Conservation (phyloP, 1,284 basidiomycete species). For the Boletellus deceptivus region DNA sequence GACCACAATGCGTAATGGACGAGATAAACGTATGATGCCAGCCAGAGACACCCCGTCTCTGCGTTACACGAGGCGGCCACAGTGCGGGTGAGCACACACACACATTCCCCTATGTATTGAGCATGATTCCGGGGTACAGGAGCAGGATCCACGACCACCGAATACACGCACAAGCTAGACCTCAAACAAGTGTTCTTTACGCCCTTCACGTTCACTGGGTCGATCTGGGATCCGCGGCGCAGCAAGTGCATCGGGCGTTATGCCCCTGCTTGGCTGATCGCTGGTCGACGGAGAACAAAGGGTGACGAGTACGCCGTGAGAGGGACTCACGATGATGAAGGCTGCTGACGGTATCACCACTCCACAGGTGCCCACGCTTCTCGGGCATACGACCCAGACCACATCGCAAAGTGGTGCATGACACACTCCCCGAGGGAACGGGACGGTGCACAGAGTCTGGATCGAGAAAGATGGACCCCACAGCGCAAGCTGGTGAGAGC, state of each 20-base stretch:
- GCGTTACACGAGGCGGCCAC: too few relatives aligned
- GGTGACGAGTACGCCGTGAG: neutral
- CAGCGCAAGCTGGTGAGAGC: conserved; percentile 2
- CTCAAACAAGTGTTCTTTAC: neutral
- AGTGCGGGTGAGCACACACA: too few relatives aligned
- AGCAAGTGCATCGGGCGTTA: neutral
- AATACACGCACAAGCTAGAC: conserved; percentile 2
- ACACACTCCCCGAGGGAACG: neutral
- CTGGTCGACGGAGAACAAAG: conserved; percentile 4
- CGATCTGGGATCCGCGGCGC: conserved; percentile 7
- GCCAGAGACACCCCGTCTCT: too few relatives aligned
- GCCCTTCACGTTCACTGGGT: neutral
- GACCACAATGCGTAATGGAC: too few relatives aligned
- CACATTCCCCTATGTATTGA: too few relatives aligned
- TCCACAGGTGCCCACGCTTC: conserved; percentile 16
- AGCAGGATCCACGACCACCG: neutral
- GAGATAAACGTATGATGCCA: too few relatives aligned
- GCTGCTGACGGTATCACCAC: conserved; percentile 6
- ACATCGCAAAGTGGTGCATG: neutral
- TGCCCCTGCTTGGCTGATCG: conserved; percentile 6
- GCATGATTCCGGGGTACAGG: too few relatives aligned
- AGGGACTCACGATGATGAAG: conserved; percentile 3
- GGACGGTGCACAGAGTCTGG: neutral
- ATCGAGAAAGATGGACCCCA: neutral
- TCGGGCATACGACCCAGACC: neutral